A percentile compares a stretch with the other conserved stretches of the same genome.
These are phyloP conservation scores for Lichtheimia hyalospora DNA, from an alignment of 371 early-diverging fungal species.

Conservation along the genomic window DNA sequence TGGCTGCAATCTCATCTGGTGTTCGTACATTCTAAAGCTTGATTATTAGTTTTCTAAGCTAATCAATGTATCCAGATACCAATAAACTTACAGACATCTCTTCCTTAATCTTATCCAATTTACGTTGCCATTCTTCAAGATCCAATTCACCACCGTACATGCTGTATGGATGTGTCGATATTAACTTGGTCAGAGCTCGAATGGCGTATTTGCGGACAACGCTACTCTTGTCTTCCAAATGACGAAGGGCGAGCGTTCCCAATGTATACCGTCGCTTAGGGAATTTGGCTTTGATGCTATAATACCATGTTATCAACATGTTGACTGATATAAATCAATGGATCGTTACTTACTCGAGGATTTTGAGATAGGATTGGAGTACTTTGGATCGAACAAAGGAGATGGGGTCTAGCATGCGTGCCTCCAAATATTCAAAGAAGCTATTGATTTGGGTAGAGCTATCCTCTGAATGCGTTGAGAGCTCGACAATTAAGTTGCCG, in stretches of 20 bases:
- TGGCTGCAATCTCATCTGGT: slow-evolving; percentile 4
- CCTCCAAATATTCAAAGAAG: slow-evolving; percentile 87
- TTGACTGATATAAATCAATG: too few species aligned
- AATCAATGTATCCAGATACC: not conserved
- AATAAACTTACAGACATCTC: slow-evolving; percentile 56
- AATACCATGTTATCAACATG: not conserved
- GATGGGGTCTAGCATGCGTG: slow-evolving; percentile 86
- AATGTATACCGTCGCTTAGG: slow-evolving; percentile 82
- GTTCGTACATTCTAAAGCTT: slow-evolving; percentile 1
- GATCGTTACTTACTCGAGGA: slow-evolving; percentile 69
- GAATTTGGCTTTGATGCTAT: slow-evolving; percentile 55
- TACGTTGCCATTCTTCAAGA: slow-evolving; percentile 62
- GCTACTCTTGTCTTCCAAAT: slow-evolving; percentile 89
- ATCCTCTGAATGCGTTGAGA: slow-evolving; percentile 59
- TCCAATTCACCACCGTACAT: slow-evolving; percentile 86
- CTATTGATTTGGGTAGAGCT: slow-evolving; percentile 62
- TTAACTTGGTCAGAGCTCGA: slow-evolving; percentile 72
- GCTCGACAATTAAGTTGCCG: slow-evolving; percentile 75
- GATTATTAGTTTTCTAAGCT: too few species aligned
- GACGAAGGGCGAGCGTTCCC: slow-evolving; percentile 66
- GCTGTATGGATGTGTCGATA: slow-evolving; percentile 87
- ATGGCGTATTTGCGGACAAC: slow-evolving; percentile 89
- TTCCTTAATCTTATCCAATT: slow-evolving; percentile 58
- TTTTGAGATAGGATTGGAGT: slow-evolving; percentile 78
- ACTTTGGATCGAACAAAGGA: slow-evolving; percentile 83